phyloP scores from a whole-genome alignment of 495 filamentous ascomycete genomes.

The Aspergillus sparsus region DNA sequence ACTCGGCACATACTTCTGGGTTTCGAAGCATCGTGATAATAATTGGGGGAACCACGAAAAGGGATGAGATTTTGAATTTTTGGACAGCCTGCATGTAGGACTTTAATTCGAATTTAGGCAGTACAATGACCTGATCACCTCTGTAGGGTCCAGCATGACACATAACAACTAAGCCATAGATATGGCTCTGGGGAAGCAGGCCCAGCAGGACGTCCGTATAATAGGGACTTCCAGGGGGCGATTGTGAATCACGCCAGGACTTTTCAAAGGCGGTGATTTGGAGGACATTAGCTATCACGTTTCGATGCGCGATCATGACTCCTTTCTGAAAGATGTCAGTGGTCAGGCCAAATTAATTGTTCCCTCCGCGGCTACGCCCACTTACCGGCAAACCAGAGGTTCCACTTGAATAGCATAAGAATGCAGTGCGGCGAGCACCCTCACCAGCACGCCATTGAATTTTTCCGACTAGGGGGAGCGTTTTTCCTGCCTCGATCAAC shows the following conservation, averaged over 20 bases:
- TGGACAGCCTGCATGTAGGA: constrained; percentile 67
- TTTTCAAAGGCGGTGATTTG: constrained; percentile 61
- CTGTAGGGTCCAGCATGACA: constrained; percentile 68
- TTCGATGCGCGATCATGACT: constrained; percentile 87
- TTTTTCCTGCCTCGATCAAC: constrained; percentile 64
- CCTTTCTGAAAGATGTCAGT: constrained; percentile 65
- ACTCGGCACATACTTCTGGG: constrained; percentile 61
- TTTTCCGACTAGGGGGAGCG: constrained; percentile 61
- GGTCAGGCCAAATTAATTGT: no score
- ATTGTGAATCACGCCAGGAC: constrained; percentile 40
- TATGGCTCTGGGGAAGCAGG: constrained; percentile 82
- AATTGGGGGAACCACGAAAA: constrained; percentile 83
- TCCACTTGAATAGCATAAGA: constrained; percentile 86
- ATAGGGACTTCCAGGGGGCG: constrained; percentile 33
- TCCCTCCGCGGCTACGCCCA: constrained; percentile 10
- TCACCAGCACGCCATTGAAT: constrained; percentile 73
- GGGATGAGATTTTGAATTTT: constrained; percentile 65
- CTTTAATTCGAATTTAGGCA: constrained; percentile 81
- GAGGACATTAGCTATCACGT: constrained; percentile 82
- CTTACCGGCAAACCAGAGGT: constrained; percentile 82
- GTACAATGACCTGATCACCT: constrained; percentile 75
- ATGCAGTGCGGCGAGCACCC: constrained; percentile 73
- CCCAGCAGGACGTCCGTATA: constrained; percentile 66
- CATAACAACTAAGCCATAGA: constrained; percentile 80
- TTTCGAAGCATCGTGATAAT: constrained; percentile 78